phyloP scores from a whole-genome alignment of 139 green algal species.

The Gonium pectorale region DNA sequence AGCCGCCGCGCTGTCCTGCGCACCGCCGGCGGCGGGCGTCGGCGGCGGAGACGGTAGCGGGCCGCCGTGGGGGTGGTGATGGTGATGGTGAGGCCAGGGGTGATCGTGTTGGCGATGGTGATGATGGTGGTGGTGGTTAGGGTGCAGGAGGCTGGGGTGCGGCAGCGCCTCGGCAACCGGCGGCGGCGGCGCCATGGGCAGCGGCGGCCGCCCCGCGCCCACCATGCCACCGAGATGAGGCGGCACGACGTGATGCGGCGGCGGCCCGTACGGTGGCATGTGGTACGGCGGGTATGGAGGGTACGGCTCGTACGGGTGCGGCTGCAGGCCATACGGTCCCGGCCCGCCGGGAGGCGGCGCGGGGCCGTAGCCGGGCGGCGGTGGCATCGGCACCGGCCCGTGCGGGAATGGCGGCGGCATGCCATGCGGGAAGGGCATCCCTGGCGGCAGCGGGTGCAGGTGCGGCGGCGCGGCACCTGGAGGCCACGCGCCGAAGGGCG shows the following conservation, averaged over 20 bases:
- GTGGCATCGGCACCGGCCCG: too few relatives aligned
- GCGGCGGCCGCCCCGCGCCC: not conserved
- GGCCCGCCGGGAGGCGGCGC: not conserved
- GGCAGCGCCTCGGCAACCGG: too few relatives aligned
- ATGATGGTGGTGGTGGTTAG: slow-evolving; percentile 30
- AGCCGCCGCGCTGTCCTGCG: not conserved
- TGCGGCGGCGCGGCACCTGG: not conserved
- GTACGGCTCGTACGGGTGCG: not conserved
- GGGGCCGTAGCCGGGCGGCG: too few relatives aligned
- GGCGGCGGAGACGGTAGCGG: not conserved
- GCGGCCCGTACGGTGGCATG: not conserved
- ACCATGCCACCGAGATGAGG: not conserved
- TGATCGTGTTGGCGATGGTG: slow-evolving; percentile 5
- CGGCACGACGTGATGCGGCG: too few relatives aligned
- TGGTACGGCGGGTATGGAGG: not conserved
- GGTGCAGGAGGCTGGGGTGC: too few relatives aligned
- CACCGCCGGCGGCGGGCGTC: not conserved
- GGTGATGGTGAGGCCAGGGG: not conserved
- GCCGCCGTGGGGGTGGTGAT: not conserved
- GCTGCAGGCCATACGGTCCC: not conserved
- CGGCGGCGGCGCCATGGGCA: not conserved
- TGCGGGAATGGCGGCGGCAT: not conserved
- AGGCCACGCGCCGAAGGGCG: not conserved
- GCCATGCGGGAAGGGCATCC: not conserved
- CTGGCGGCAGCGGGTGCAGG: not conserved